Evolutionary conservation across 2,329 filamentous ascomycete species (phyloP).

Genomic region (Beauveria sp.): DNA sequence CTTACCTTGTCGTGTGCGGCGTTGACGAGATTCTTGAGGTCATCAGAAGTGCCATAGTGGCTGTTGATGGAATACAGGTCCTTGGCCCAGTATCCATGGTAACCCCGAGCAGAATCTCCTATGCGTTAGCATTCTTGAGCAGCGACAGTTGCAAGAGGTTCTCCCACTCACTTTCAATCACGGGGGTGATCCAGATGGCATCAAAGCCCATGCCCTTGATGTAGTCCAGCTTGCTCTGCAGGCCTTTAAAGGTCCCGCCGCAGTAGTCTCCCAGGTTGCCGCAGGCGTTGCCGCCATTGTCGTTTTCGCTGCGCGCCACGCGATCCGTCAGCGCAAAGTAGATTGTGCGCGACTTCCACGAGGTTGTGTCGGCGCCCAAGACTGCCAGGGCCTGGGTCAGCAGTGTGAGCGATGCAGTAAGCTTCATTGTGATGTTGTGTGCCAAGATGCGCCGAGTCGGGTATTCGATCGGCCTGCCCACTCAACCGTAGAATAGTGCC

Average conservation of each 20-base stretch:
- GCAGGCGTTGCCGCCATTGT: constrained; percentile 36
- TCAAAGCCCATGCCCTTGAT: constrained; percentile 55
- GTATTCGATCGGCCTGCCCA: neutral
- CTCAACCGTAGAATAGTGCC: neutral
- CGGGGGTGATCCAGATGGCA: constrained; percentile 51
- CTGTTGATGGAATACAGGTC: constrained; percentile 46
- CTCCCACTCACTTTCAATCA: constrained; percentile 35
- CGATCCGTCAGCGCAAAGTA: constrained; percentile 54
- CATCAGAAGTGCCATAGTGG: constrained; percentile 50
- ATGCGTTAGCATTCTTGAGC: neutral
- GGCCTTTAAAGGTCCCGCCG: constrained; percentile 52
- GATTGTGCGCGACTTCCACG: constrained; percentile 48
- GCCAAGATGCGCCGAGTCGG: neutral
- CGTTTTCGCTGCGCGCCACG: constrained; percentile 37
- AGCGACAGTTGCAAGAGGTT: neutral
- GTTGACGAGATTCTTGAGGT: constrained; percentile 48
- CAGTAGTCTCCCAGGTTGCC: constrained; percentile 42
- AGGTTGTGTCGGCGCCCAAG: constrained; percentile 26
- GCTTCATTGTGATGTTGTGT: constrained; percentile 9
- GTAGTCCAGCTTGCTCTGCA: constrained; percentile 53
- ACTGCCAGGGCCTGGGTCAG: constrained; percentile 11
- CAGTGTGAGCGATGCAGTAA: constrained; percentile 6
- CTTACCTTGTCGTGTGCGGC: constrained; percentile 50
- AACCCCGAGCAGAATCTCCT: constrained; percentile 32
- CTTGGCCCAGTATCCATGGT: constrained; percentile 49